These are phyloP conservation scores for Pyricularia sp. DNA, from an alignment of 2,329 filamentous ascomycete genomes.

Conservation along the genomic window DNA sequence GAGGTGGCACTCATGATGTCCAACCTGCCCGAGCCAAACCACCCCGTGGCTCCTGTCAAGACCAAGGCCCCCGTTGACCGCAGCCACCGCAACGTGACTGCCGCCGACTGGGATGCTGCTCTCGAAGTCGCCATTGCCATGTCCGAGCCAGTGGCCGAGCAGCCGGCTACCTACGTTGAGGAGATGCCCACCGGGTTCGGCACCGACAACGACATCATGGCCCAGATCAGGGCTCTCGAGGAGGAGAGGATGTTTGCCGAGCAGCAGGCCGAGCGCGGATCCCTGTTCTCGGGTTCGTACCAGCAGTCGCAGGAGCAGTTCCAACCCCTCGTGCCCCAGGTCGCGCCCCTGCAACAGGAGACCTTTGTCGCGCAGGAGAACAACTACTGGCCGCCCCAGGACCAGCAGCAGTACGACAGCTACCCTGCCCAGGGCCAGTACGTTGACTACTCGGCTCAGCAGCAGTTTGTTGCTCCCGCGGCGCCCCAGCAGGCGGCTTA, in stretches of 20 bases:
- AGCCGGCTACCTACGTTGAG: not conserved
- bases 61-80: not conserved
- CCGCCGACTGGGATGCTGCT: conserved; percentile 24
- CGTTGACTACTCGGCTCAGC: not conserved
- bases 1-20: not conserved
- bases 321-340: not conserved
- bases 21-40: not conserved
- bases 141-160: conserved; percentile 14
- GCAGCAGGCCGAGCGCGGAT: conserved; percentile 12
- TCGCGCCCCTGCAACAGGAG: not conserved
- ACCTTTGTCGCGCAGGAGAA: not conserved
- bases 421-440: not conserved
- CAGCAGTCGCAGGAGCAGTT: not conserved
- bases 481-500: not conserved
- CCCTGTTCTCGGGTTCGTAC: not conserved
- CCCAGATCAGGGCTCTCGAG: conserved; percentile 22
- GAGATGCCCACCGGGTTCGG: not conserved
- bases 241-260: conserved; percentile 19
- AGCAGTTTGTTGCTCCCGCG: not conserved
- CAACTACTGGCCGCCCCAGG: not conserved
- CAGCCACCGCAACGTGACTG: not conserved
- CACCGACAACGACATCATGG: conserved; percentile 12
- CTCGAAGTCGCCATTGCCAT: conserved; percentile 21
- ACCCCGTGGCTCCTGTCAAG: not conserved
- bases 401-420: not conserved